Percentiles rank a stretch among this genome's conserved stretches.
Evolutionary conservation across 257 asterid genomes (phyloP).

Genomic region (Avicennia marina): DNA sequence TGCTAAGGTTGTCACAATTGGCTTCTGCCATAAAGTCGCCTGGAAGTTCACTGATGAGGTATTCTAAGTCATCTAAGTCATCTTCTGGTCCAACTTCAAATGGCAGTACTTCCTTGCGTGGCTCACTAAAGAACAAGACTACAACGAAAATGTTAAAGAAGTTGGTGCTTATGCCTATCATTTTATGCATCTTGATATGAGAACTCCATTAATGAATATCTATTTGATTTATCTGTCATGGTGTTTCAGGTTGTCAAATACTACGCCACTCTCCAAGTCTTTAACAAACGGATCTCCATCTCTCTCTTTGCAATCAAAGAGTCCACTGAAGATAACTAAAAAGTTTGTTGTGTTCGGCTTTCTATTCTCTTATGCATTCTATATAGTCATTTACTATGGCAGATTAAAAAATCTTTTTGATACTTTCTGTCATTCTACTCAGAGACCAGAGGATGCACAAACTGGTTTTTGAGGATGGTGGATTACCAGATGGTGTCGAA

Average conservation of each 20-base stretch:
- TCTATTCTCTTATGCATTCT: not conserved
- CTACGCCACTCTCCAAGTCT: conserved; percentile 34
- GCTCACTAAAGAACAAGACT: conserved; percentile 31
- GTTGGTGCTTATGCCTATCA: conserved; percentile 40
- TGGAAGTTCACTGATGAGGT: conserved; percentile 35
- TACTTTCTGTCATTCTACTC: conserved; percentile 20
- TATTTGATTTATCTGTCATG: conserved; percentile 20
- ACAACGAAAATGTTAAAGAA: conserved; percentile 48
- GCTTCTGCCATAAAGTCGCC: conserved; percentile 30
- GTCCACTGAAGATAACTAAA: conserved; percentile 76
- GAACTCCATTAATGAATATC: conserved; percentile 9
- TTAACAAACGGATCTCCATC: conserved; percentile 36
- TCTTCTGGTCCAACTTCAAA: conserved; percentile 32
- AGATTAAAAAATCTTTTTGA: conserved; percentile 8
- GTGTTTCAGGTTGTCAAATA: conserved; percentile 40
- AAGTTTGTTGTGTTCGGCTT: conserved; percentile 53
- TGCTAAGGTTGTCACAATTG: conserved; percentile 41
- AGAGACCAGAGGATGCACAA: conserved; percentile 96
- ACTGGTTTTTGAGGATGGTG: conserved; percentile 84
- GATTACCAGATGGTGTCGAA: conserved; percentile 94
- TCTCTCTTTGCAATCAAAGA: conserved; percentile 44
- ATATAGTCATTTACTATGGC: not conserved
- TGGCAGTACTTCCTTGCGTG: conserved; percentile 32
- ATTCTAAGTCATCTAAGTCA: conserved; percentile 28
- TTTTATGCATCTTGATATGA: conserved; percentile 7